A percentile compares a stretch with the other conserved stretches of the same genome.
phyloP scores from a whole-genome alignment of 2,329 filamentous ascomycete genomes.

The Diaporthe sp. region DNA sequence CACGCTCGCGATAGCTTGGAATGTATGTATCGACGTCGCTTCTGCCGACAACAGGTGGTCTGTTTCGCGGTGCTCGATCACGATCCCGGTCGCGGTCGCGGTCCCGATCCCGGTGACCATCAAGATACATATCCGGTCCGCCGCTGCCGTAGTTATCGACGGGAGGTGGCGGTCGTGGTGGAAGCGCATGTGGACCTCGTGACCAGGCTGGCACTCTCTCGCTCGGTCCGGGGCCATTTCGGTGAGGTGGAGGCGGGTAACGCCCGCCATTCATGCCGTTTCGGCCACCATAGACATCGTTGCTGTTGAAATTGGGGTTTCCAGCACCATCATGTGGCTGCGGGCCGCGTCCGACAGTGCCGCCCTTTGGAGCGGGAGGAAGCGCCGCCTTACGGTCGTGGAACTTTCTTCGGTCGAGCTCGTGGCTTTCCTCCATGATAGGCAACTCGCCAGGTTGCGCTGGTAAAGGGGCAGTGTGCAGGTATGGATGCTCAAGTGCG shows the following conservation, averaged over 20 bases:
- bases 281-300: slow-evolving; percentile 62
- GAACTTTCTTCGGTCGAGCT: slow-evolving; percentile 93
- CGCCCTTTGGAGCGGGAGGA: slow-evolving; percentile 91
- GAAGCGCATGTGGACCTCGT: slow-evolving; percentile 57
- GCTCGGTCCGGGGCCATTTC: slow-evolving; percentile 46
- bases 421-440: slow-evolving; percentile 92
- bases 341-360: slow-evolving; percentile 84
- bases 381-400: slow-evolving; percentile 86
- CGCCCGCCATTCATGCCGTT: slow-evolving; percentile 63
- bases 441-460: slow-evolving; percentile 90
- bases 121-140: slow-evolving; percentile 48
- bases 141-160: slow-evolving; percentile 49
- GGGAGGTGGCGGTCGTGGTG: slow-evolving; percentile 64
- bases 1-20: slow-evolving; percentile 56
- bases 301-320: slow-evolving; percentile 63
- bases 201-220: slow-evolving; percentile 67
- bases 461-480: slow-evolving; percentile 82
- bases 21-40: slow-evolving; percentile 63
- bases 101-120: slow-evolving; percentile 48
- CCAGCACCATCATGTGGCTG: slow-evolving; percentile 52
- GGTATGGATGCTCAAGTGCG: slow-evolving; percentile 92
- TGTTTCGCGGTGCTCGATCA: slow-evolving; percentile 43
- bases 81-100: slow-evolving; percentile 50
- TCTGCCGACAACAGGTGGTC: slow-evolving; percentile 42
- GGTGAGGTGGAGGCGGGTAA: slow-evolving; percentile 51